These are phyloP conservation scores for Rhizopogon vulgaris DNA, from an alignment of 768 basidiomycete genomes.

Conservation along the genomic window DNA sequence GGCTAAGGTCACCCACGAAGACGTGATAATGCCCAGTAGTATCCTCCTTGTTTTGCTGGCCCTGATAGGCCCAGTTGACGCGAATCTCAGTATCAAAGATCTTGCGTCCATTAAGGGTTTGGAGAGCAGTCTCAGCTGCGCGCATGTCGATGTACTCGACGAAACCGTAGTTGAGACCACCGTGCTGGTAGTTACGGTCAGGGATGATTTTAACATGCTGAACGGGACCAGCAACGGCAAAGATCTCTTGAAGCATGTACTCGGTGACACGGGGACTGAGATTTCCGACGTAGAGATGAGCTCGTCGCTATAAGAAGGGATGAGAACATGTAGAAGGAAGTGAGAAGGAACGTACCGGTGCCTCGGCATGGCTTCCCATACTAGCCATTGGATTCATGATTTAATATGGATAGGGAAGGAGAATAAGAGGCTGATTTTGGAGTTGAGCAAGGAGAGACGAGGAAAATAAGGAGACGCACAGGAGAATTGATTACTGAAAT, in stretches of 20 bases:
- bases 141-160: slow-evolving; percentile 99
- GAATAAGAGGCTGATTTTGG: slow-evolving; percentile 10
- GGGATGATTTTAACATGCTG: slow-evolving; percentile 99
- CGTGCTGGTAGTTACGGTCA: slow-evolving; percentile 98
- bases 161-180: slow-evolving; percentile 98
- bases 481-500: slow-evolving; percentile 18
- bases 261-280: slow-evolving; percentile 96
- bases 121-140: slow-evolving; percentile 96
- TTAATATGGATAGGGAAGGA: slow-evolving; percentile 36
- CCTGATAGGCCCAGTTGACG: slow-evolving; percentile 99
- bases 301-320: slow-evolving; percentile 56
- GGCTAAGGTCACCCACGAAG: slow-evolving; percentile 99
- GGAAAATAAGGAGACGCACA: slow-evolving; percentile 21
- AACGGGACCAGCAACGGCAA: slow-evolving; percentile 93
- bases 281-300: slow-evolving; percentile 99
- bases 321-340: slow-evolving; percentile 5
- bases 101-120: slow-evolving; percentile 97
- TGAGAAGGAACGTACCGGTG: slow-evolving; percentile 50
- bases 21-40: slow-evolving; percentile 97
- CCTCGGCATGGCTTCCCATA: slow-evolving; percentile 65
- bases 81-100: slow-evolving; percentile 99
- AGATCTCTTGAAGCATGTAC: slow-evolving; percentile 98
- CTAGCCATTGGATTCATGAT: slow-evolving; percentile 66
- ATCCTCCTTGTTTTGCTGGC: slow-evolving; percentile 97
- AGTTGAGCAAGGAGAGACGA: slow-evolving; percentile 11